phyloP scores from a whole-genome alignment of 176 grass and related monocot genomes.

The Microstegium vimineum region DNA sequence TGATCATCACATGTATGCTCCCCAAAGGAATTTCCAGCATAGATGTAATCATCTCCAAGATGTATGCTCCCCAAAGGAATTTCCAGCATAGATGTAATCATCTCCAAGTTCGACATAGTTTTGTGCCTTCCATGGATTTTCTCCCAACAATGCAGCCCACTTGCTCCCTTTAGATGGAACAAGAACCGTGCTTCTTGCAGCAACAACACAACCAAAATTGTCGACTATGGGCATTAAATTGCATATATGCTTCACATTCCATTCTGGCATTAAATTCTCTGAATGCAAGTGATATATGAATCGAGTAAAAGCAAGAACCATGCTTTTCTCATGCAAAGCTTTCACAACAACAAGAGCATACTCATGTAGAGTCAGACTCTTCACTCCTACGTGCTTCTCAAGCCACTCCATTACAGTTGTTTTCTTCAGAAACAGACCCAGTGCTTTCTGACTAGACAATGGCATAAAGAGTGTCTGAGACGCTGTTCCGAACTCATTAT shows the following conservation, averaged over 20 bases:
- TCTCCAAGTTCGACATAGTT: conserved; percentile 35
- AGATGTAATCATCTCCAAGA: too few relatives aligned
- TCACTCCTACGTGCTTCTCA: neutral
- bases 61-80: neutral
- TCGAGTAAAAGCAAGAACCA: conserved; percentile 22
- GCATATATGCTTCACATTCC: conserved; percentile 2
- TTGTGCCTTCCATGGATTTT: conserved; percentile 34
- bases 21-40: too few relatives aligned
- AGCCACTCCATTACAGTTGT: conserved; percentile 28
- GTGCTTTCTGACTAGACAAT: neutral
- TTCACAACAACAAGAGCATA: conserved; percentile 11
- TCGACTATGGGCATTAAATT: conserved; percentile 17
- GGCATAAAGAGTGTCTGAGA: neutral
- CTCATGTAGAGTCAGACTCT: neutral
- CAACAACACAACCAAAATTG: conserved; percentile 15
- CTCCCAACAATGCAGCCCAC: conserved; percentile 31
- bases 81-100: conserved; percentile 15
- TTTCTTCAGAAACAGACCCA: neutral
- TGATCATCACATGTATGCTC: neutral
- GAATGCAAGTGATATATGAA: conserved; percentile 29
- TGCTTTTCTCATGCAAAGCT: neutral
- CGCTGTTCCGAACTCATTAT: conserved; percentile 7
- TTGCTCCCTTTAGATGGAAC: conserved; percentile 32
- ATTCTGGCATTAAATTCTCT: conserved; percentile 21
- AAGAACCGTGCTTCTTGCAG: conserved; percentile 3